Conservation (phyloP, 441 rosid species). For the Euphorbia corollata region DNA sequence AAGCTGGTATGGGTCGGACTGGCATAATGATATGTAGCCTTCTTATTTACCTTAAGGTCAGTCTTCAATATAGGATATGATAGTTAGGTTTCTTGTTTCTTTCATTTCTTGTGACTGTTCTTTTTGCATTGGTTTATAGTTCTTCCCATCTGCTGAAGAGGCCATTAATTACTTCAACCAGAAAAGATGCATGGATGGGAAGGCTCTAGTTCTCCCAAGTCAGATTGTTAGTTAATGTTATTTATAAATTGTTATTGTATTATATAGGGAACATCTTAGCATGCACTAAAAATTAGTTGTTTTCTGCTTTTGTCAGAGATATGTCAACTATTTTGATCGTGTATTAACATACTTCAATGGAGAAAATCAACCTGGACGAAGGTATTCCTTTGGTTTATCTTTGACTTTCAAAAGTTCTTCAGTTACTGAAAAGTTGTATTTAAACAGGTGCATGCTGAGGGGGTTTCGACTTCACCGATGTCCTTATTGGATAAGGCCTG, state of each 20-base stretch:
- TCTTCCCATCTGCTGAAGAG: conserved; percentile 71
- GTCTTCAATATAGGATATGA: conserved; percentile 6
- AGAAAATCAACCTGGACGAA: conserved; percentile 56
- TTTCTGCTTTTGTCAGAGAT: conserved; percentile 42
- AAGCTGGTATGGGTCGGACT: conserved; percentile 87
- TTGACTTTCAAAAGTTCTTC: conserved; percentile 9
- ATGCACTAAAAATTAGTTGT: not conserved
- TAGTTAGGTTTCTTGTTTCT: not conserved
- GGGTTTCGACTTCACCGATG: conserved; percentile 73
- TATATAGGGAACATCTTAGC: conserved; percentile 13
- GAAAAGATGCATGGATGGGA: conserved; percentile 81
- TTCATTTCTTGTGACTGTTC: conserved; percentile 18
- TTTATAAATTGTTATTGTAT: conserved; percentile 9
- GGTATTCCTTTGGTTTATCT: conserved; percentile 35
- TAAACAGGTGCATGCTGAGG: conserved; percentile 74
- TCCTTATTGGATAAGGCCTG: conserved; percentile 86
- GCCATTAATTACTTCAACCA: conserved; percentile 66
- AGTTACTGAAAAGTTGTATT: conserved; percentile 23
- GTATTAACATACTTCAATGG: conserved; percentile 45
- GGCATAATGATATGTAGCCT: conserved; percentile 85
- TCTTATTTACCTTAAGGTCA: conserved; percentile 71
- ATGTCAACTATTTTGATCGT: conserved; percentile 62
- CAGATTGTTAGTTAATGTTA: conserved; percentile 63
- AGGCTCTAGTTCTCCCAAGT: conserved; percentile 84
- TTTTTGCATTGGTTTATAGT: conserved; percentile 36